These are phyloP conservation scores for Alloteropsis semialata DNA, from an alignment of 176 grass and related monocot species.

Conservation along the genomic window DNA sequence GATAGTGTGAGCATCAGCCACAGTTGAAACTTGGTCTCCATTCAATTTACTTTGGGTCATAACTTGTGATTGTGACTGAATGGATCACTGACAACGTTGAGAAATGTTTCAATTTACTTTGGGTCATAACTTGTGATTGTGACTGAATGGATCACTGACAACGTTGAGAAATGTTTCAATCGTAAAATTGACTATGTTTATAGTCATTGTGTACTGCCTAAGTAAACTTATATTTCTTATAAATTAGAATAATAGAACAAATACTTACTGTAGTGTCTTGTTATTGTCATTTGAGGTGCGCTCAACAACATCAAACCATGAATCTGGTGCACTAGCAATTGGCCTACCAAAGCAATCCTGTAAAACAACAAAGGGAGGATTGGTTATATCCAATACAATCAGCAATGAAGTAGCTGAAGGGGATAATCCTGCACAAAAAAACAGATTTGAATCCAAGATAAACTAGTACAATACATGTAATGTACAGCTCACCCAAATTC, in stretches of 20 bases:
- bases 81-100: not conserved
- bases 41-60: constrained; percentile 7
- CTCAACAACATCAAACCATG: constrained; percentile 88
- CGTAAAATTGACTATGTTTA: not conserved
- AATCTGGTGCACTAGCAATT: constrained; percentile 79
- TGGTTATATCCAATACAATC: not conserved
- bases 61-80: not conserved
- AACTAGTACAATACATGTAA: not conserved
- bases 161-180: not conserved
- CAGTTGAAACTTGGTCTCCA: not conserved
- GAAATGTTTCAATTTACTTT: constrained; percentile 25
- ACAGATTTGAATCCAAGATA: not conserved
- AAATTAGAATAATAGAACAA: not conserved
- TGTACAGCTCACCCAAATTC: not conserved
- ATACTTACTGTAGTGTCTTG: constrained; percentile 71
- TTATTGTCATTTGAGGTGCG: constrained; percentile 77
- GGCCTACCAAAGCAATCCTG: constrained; percentile 86
- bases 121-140: not conserved
- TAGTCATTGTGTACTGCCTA: not conserved
- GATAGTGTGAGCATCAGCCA: not conserved
- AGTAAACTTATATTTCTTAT: not conserved
- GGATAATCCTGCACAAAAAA: not conserved
- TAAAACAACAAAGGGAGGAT: not conserved
- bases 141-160: not conserved
- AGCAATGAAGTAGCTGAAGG: not conserved